Evolutionary conservation across 768 basidiomycete genomes (phyloP).

Genomic region (Glaciozyma martinii): DNA sequence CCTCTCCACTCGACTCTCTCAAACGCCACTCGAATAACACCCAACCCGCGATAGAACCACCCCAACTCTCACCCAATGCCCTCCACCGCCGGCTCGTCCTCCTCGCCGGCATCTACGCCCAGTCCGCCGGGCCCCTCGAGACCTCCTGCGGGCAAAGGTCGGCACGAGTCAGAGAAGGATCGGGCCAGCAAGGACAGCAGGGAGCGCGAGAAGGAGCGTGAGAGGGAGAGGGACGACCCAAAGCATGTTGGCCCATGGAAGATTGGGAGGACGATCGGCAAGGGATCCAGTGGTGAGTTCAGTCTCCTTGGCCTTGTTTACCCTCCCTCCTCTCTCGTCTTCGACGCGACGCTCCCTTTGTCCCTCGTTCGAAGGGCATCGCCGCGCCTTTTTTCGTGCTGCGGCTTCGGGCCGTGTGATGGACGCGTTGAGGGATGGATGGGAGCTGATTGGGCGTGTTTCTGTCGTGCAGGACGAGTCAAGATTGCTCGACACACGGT

Average conservation of each 20-base stretch:
- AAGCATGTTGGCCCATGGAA: conserved; percentile 83
- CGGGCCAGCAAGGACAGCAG: background rate
- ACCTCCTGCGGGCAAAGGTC: too few species aligned
- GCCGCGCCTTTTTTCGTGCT: background rate
- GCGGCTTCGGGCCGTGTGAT: background rate
- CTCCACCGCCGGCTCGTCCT: too few species aligned
- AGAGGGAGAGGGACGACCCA: conserved; percentile 48
- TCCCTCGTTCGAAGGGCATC: background rate
- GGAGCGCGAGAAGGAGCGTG: background rate
- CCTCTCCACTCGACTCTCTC: too few species aligned
- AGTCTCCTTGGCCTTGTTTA: background rate
- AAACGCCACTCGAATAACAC: too few species aligned
- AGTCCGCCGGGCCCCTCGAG: too few species aligned
- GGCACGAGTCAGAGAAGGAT: background rate
- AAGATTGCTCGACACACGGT: conserved; percentile 64
- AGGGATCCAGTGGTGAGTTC: conserved; percentile 68
- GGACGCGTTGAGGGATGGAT: background rate
- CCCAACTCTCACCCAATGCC: too few species aligned
- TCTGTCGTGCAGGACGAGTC: background rate
- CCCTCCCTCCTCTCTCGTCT: background rate
- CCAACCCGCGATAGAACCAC: too few species aligned
- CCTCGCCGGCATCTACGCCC: too few species aligned
- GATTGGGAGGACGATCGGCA: conserved; percentile 85
- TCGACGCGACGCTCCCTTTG: conserved; percentile 3
- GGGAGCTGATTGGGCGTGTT: background rate